These are phyloP conservation scores for Cyphellophora europaea DNA, from an alignment of 2,329 filamentous ascomycete species.

Conservation along the genomic window DNA sequence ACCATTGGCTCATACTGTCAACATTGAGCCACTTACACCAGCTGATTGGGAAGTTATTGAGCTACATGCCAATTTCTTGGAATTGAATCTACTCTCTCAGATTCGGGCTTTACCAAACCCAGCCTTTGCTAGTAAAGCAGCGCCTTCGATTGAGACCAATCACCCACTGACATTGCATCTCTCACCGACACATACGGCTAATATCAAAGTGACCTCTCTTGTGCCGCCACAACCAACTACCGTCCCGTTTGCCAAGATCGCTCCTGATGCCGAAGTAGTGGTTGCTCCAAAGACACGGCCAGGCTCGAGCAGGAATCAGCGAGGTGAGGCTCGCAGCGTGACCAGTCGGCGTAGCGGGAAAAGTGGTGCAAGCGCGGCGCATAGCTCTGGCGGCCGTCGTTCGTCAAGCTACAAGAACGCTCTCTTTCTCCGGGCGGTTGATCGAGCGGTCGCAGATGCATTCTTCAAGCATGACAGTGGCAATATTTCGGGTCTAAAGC, in stretches of 20 bases:
- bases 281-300: conserved; percentile 86
- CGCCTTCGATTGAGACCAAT: conserved; percentile 41
- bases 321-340: conserved; percentile 70
- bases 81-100: conserved; percentile 86
- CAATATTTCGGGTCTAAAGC: conserved; percentile 23
- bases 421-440: conserved; percentile 70
- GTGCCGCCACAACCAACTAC: conserved; percentile 60
- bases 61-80: conserved; percentile 87
- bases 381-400: conserved; percentile 43
- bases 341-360: conserved; percentile 68
- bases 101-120: conserved; percentile 91
- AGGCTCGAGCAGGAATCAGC: conserved; percentile 52
- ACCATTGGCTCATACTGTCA: conserved; percentile 82
- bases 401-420: conserved; percentile 50
- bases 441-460: conserved; percentile 57
- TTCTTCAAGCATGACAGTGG: conserved; percentile 57
- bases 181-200: conserved; percentile 90
- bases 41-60: conserved; percentile 99
- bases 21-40: conserved; percentile 90
- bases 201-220: conserved; percentile 77
- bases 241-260: conserved; percentile 79
- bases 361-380: conserved; percentile 61
- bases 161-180: conserved; percentile 88
- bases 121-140: conserved; percentile 43
- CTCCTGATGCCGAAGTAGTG: conserved; percentile 90